Percentiles rank a stretch among this genome's conserved stretches.
These are phyloP conservation scores for Linnemannia hyalina DNA, from an alignment of 192 early-diverging fungal genomes.

Conservation along the genomic window DNA sequence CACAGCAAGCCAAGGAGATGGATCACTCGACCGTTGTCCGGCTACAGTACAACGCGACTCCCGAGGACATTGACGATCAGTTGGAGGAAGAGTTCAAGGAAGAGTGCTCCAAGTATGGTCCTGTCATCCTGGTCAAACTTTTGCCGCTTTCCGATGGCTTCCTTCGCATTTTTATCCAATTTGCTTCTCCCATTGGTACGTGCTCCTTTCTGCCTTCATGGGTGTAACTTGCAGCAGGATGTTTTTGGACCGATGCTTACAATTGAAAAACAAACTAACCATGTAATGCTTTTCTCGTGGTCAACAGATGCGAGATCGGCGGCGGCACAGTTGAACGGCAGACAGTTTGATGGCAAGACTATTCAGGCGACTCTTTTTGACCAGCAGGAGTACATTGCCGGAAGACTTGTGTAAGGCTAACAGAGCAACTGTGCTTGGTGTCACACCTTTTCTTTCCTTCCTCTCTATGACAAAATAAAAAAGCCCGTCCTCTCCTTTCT, in stretches of 20 bases:
- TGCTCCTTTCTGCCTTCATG: not conserved
- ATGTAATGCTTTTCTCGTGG: not conserved
- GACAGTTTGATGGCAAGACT: constrained; percentile 88
- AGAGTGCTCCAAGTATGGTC: constrained; percentile 87
- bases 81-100: constrained; percentile 87
- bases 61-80: constrained; percentile 83
- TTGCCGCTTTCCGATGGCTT: constrained; percentile 59
- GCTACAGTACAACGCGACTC: constrained; percentile 77
- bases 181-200: constrained; percentile 65
- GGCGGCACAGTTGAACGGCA: constrained; percentile 74
- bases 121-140: constrained; percentile 63
- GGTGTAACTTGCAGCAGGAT: too few relatives aligned
- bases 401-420: constrained; percentile 28
- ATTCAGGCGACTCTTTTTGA: constrained; percentile 75
- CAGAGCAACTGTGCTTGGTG: not conserved
- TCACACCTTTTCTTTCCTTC: too few relatives aligned
- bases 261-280: not conserved
- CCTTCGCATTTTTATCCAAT: constrained; percentile 86
- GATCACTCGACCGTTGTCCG: constrained; percentile 69
- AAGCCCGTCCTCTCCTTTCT: not conserved
- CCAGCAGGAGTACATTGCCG: constrained; percentile 61
- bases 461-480: not conserved
- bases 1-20: not conserved
- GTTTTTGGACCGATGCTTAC: too few relatives aligned
- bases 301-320: constrained; percentile 72